Base-by-base conservation (phyloP, 208 protist species). In the Acanthamoeba castellanii region DNA sequence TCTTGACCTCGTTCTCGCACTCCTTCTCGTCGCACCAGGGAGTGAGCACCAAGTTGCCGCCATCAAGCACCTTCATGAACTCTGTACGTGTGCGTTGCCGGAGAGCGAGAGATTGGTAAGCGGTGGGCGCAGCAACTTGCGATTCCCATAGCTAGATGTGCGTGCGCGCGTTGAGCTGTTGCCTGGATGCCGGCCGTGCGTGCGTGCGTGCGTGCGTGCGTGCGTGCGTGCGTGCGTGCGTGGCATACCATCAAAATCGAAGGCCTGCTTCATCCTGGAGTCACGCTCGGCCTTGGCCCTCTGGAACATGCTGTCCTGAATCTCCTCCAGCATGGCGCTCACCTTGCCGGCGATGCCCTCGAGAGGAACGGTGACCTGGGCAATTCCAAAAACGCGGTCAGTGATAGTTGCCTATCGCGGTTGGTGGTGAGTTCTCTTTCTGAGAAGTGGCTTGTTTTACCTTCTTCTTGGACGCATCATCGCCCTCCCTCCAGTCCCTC, bases 1-100 rank as follows among this genome's bases (percentile, higher is more conserved):
- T 64, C 98, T 99, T 99, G 93, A 99, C 97, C 55, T 97, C 95
- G 27, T 99, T 98, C 97, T 99, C 99, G 96, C 98, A 99, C 8
- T 88, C 96, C 95, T 96, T 98, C 34, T 90, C 90, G 13, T 98
- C 97, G 96, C 99, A 99, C 98, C 98, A 99, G 81, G 99, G 98
- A 8, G 97, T 97, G 1, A 99, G 96, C 20, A 98, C 96, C 50
- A 99, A 94, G 94, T 97, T 97, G 95, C 98, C 98, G 22, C 96
- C 95, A 95, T 99, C 98, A 42, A 99, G 97, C 42, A 97, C 95
- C 22, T 98, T 96, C 55, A 99, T 97, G 89, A 99, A 99, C 20
- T 99, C 97, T 25, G 88, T 37, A 98, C 99, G 37, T 37, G 37
- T 37, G 37, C 37, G 37, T 37, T 37, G 37, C 16, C 50, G 50